Conservation (phyloP, 2,329 filamentous ascomycete species). For the Ascomycota sp. region DNA sequence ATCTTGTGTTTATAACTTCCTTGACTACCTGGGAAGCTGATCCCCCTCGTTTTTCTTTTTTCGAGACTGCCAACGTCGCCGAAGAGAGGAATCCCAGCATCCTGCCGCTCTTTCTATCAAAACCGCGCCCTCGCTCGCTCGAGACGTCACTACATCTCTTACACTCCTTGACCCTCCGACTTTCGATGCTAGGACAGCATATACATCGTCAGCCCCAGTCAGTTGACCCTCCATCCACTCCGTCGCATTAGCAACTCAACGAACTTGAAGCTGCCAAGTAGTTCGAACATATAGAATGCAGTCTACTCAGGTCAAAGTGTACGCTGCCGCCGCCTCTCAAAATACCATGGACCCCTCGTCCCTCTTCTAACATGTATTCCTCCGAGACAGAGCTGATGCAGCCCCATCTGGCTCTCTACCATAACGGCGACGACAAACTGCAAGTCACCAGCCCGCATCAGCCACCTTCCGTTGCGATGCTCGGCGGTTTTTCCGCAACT, state of each 20-base stretch:
- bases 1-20: not conserved
- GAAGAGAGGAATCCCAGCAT: not conserved
- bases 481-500: constrained; percentile 29
- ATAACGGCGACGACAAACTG: not conserved
- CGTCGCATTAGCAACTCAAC: no score
- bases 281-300: no score
- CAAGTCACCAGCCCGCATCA: constrained; percentile 6
- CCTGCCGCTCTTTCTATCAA: not conserved
- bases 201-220: no score
- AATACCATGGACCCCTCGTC: not conserved
- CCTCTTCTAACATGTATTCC: not conserved
- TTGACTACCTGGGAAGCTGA: not conserved
- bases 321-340: not conserved
- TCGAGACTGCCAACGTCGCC: not conserved
- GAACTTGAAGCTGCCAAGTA: no score
- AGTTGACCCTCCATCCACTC: no score
- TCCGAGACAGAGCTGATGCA: not conserved
- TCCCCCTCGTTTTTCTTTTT: not conserved
- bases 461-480: constrained; percentile 7
- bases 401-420: not conserved
- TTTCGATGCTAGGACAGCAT: not conserved
- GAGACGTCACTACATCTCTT: not conserved
- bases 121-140: not conserved
- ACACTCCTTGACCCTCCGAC: not conserved
- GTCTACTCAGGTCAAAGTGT: not conserved